Percentiles rank a stretch among this genome's conserved stretches.
phyloP scores from a whole-genome alignment of 352 stramenopile genomes.

The Pythium scleroteichum region DNA sequence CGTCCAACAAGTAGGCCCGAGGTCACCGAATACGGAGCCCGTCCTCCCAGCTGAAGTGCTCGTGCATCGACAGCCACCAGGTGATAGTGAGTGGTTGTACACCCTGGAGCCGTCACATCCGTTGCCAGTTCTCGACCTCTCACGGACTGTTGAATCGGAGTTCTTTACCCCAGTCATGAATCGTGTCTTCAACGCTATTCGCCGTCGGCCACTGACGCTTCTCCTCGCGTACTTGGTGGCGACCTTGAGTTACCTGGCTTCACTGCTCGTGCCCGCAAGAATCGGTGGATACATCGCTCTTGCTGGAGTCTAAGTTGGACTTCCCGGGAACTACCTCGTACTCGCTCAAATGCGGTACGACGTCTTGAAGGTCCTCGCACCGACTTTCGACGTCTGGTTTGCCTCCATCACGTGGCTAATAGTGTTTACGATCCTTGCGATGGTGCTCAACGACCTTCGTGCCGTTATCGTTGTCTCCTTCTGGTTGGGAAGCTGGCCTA shows the following conservation, averaged over 20 bases:
- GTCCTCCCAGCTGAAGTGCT: too few relatives aligned
- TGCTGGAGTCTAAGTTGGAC: slow-evolving; percentile 1
- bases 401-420: slow-evolving; percentile 12
- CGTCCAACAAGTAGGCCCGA: too few relatives aligned
- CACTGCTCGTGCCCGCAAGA: slow-evolving; percentile 1
- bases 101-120: slow-evolving; percentile 12
- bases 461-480: slow-evolving; percentile 1
- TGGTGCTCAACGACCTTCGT: slow-evolving; percentile 18
- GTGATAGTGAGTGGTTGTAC: slow-evolving; percentile 18
- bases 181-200: slow-evolving; percentile 1
- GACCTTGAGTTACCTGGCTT: slow-evolving; percentile 9
- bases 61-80: background rate
- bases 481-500: slow-evolving; percentile 18
- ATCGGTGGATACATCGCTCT: slow-evolving; percentile 17
- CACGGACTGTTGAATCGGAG: slow-evolving; percentile 17
- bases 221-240: slow-evolving; percentile 7
- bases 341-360: slow-evolving; percentile 21
- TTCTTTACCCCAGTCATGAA: slow-evolving; percentile 14
- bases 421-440: slow-evolving; percentile 13
- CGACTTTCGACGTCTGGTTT: slow-evolving; percentile 26
- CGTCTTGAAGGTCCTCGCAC: slow-evolving; percentile 13
- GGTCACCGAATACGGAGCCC: too few relatives aligned
- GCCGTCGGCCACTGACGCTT: background rate
- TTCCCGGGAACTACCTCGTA: slow-evolving; percentile 7
- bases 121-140: slow-evolving; percentile 21